These are phyloP conservation scores for Trametes villosa DNA, from an alignment of 768 basidiomycete species.

Conservation along the genomic window DNA sequence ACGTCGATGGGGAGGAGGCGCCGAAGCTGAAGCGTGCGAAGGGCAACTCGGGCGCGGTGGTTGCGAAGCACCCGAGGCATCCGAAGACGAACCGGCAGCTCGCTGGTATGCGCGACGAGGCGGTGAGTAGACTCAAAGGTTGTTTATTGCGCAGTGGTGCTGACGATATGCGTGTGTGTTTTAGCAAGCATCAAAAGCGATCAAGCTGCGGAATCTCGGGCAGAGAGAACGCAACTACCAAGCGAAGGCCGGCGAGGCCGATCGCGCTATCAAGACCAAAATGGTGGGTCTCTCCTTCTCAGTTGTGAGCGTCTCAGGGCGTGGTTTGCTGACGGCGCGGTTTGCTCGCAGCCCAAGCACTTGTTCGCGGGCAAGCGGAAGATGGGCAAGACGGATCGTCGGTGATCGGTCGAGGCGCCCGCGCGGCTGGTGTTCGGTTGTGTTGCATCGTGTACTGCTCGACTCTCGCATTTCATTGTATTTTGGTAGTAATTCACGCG, in stretches of 20 bases:
- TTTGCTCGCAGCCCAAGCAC: constrained; percentile 72
- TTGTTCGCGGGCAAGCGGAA: constrained; percentile 86
- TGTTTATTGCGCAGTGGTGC: neutral
- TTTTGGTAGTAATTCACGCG: constrained; percentile 6
- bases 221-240: constrained; percentile 87
- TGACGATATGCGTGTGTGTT: neutral
- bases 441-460: constrained; percentile 1
- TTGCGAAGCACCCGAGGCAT: constrained; percentile 52
- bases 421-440: neutral
- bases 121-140: too few species aligned
- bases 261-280: constrained; percentile 80
- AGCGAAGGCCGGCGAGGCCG: constrained; percentile 90
- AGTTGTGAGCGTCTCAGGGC: neutral
- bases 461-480: constrained; percentile 3
- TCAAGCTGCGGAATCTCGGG: constrained; percentile 82
- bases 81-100: constrained; percentile 77
- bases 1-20: constrained; percentile 44
- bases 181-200: constrained; percentile 80
- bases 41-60: constrained; percentile 60
- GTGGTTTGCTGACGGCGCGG: constrained; percentile 5
- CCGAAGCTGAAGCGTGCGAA: constrained; percentile 65
- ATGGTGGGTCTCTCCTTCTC: constrained; percentile 58
- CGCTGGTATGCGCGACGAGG: constrained; percentile 78
- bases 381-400: constrained; percentile 79
- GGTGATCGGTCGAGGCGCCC: constrained; percentile 43